These are phyloP conservation scores for Xylaria sp. DNA, from an alignment of 2,329 filamentous ascomycete species.

Conservation along the genomic window DNA sequence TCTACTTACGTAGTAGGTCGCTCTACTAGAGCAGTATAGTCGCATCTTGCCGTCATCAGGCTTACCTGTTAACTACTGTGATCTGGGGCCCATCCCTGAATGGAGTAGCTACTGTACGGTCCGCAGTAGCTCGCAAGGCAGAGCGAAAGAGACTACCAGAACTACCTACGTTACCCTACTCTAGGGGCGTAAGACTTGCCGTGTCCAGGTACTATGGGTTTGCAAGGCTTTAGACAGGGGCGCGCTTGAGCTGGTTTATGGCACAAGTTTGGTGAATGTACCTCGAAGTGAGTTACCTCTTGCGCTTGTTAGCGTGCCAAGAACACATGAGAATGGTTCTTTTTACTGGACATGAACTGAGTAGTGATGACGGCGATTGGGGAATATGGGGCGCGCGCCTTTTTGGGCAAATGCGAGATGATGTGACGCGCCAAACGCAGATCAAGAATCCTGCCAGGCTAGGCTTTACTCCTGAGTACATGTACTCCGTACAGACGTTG, in stretches of 20 bases:
- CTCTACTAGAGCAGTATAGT: background rate
- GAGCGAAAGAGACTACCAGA: background rate
- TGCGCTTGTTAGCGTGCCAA: too few species aligned
- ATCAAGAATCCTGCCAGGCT: background rate
- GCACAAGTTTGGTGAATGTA: too few species aligned
- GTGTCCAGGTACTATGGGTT: too few species aligned
- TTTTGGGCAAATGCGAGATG: background rate
- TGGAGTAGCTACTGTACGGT: background rate
- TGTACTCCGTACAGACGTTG: too few species aligned
- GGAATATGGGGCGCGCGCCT: background rate
- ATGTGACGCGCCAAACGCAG: background rate
- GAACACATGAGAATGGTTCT: too few species aligned
- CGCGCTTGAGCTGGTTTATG: too few species aligned
- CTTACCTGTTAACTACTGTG: constrained; percentile 9
- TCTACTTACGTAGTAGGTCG: background rate
- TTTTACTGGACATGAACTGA: background rate
- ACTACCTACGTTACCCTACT: background rate
- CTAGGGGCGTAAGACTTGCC: too few species aligned
- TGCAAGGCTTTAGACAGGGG: too few species aligned
- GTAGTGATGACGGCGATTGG: constrained; percentile 3
- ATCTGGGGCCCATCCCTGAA: constrained; percentile 4
- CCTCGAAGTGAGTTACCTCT: too few species aligned
- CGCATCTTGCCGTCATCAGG: constrained; percentile 9
- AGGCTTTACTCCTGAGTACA: background rate
- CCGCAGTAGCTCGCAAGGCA: too few species aligned